Base-by-base conservation (phyloP, 257 asterid genomes). In the Nemophila menziesii region DNA sequence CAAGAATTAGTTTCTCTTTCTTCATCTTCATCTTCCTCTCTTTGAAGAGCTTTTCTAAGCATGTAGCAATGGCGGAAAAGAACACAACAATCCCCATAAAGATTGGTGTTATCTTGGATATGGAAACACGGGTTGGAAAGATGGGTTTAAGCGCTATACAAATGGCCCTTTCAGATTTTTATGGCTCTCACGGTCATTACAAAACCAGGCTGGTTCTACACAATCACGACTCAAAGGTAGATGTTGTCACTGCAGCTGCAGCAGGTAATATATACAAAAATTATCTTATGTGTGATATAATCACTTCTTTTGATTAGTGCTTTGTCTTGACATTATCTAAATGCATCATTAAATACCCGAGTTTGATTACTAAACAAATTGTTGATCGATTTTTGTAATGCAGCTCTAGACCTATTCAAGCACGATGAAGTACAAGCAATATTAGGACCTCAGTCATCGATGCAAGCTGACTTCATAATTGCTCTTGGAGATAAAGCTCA, bases 151-250 rank as follows among this genome's bases (percentile, higher is more conserved):
- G 39, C 13, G 34, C 58, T 54, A 42, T 66, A 45, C 18, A 18
- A 3, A 22, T 51, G 38, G 73, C 73, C 21, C 57, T 21, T 26
- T 46, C 68, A 3, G 62, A 66, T 48, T 66, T 66, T 40, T 52
- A 66, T 45, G 44, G 60, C 39, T 19, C 19, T 21, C 52, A 66
- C 29, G 8, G 10, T 17, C 38, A 61, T 38, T 56, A 60, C 16
- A 61, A 15, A 17, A 61, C 73, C 1, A 61, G 62, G 20, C 13
- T 66, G 29, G 33, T 34, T 61, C 65, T 66, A 18, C 58, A 61
- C 39, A 4, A 23, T 6, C 42, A 52, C 14, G 68, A 66, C 62
- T 66, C 73, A 16, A 66, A 66, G 8, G 26, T 11, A 16, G 39
- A 29, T 27, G 61, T 61, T 6, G 39, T 56, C 24, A 61, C 50